These are phyloP conservation scores for Barnettozyma sucrosica DNA, from an alignment of 805 yeast genomes.

Conservation along the genomic window DNA sequence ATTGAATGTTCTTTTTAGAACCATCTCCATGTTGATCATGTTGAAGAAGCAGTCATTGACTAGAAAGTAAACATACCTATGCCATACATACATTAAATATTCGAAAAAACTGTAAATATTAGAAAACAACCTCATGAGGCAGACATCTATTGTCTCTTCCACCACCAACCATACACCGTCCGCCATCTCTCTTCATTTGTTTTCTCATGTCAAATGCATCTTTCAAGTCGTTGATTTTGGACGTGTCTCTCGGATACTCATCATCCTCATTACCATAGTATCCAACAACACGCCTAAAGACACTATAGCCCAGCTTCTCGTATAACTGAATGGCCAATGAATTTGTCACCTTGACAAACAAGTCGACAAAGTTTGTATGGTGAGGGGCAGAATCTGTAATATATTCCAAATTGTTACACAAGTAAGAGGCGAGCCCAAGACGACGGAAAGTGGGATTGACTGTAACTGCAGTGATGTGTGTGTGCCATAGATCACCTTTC, in stretches of 20 bases:
- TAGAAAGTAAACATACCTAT: not conserved
- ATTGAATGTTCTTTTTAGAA: slow-evolving; percentile 22
- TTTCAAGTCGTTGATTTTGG: slow-evolving; percentile 50
- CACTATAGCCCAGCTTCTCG: slow-evolving; percentile 79
- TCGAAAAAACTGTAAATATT: not conserved
- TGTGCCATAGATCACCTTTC: slow-evolving; percentile 78
- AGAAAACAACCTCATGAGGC: slow-evolving; percentile 65
- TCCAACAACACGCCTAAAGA: slow-evolving; percentile 81
- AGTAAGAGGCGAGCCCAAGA: slow-evolving; percentile 74
- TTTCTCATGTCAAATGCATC: slow-evolving; percentile 91
- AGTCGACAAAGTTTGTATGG: slow-evolving; percentile 78
- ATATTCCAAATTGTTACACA: slow-evolving; percentile 69
- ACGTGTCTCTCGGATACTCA: slow-evolving; percentile 32
- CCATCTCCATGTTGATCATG: slow-evolving; percentile 4
- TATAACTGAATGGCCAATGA: slow-evolving; percentile 73
- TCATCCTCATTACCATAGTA: slow-evolving; percentile 66
- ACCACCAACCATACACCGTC: slow-evolving; percentile 47
- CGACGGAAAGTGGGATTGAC: slow-evolving; percentile 78
- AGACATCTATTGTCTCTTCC: slow-evolving; percentile 56
- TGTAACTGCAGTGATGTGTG: slow-evolving; percentile 95
- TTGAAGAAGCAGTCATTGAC: not conserved
- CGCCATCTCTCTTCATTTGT: slow-evolving; percentile 50
- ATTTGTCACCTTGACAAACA: slow-evolving; percentile 88
- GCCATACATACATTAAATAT: not conserved
- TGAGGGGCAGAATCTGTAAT: slow-evolving; percentile 76